These are phyloP conservation scores for Glaciozyma antarctica DNA, from an alignment of 768 basidiomycete species.

Conservation along the genomic window DNA sequence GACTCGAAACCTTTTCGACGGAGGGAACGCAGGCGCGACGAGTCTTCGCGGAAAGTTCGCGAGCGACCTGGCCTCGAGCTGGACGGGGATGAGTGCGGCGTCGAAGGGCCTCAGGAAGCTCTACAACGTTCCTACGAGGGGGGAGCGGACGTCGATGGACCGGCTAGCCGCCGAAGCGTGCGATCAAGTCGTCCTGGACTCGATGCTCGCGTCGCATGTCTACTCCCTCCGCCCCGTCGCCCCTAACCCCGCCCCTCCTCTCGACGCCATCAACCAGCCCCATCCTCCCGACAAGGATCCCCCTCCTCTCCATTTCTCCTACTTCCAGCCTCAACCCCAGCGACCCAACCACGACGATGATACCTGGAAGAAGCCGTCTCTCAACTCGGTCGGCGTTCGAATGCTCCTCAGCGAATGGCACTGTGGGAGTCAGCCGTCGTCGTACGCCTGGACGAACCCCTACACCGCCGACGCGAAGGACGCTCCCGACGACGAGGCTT, in stretches of 20 bases:
- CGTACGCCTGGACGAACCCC: constrained; percentile 27
- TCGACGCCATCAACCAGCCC: constrained; percentile 9
- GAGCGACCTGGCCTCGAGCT: not conserved
- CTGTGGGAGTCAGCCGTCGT: constrained; percentile 20
- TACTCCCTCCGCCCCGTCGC: constrained; percentile 13
- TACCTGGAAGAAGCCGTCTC: constrained; percentile 2
- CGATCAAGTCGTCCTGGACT: not conserved
- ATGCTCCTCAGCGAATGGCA: constrained; percentile 27
- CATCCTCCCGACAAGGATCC: constrained; percentile 12
- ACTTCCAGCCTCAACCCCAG: constrained; percentile 7
- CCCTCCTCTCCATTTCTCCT: constrained; percentile 17
- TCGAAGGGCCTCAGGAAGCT: not conserved
- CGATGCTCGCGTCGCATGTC: constrained; percentile 1
- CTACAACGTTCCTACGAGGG: too few species aligned
- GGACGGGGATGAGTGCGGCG: not conserved
- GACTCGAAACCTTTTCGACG: not conserved
- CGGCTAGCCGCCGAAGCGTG: not conserved
- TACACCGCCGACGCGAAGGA: constrained; percentile 23
- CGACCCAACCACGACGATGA: not conserved
- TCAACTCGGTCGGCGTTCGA: constrained; percentile 11
- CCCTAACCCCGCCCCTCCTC: constrained; percentile 8
- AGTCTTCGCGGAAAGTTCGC: not conserved
- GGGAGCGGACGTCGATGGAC: not conserved
- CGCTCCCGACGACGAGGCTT: constrained; percentile 1
- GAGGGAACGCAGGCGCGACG: not conserved